A percentile compares a stretch with the other conserved stretches of the same genome.
Evolutionary conservation across 2,329 filamentous ascomycete genomes (phyloP).

Genomic region (Anisogramma anomala): DNA sequence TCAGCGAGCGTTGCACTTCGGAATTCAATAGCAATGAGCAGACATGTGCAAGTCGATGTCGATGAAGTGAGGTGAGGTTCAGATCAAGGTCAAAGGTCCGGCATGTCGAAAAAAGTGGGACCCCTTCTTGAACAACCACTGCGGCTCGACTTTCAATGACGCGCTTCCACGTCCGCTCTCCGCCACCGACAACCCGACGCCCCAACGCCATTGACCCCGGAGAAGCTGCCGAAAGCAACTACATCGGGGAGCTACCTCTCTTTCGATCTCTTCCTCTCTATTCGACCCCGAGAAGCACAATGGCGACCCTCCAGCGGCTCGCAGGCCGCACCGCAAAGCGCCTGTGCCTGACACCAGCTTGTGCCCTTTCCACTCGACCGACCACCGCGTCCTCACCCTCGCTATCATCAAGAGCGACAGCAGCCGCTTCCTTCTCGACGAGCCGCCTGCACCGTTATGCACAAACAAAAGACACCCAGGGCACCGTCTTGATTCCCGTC

Average conservation of each 20-base stretch:
- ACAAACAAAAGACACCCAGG: slow-evolving; percentile 38
- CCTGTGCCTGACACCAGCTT: slow-evolving; percentile 41
- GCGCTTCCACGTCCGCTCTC: slow-evolving; percentile 3
- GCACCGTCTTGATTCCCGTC: slow-evolving; percentile 53
- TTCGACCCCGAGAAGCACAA: slow-evolving; percentile 31
- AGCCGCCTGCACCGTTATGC: slow-evolving; percentile 52
- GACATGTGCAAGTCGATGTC: no score
- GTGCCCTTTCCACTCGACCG: slow-evolving; percentile 18
- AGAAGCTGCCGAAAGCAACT: slow-evolving; percentile 19
- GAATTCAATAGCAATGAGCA: no score
- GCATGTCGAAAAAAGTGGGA: no score
- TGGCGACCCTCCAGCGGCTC: slow-evolving; percentile 64
- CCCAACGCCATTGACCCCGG: slow-evolving; percentile 21
- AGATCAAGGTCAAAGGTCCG: no score
- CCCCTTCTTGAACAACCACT: no score
- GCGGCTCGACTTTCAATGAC: slow-evolving; percentile 9
- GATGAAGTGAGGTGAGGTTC: no score
- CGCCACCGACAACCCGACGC: slow-evolving; percentile 1
- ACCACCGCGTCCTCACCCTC: slow-evolving; percentile 15
- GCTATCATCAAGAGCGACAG: slow-evolving; percentile 19
- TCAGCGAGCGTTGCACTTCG: no score
- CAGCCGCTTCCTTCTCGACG: slow-evolving; percentile 44
- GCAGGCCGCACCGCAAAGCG: slow-evolving; percentile 60
- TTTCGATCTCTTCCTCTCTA: slow-evolving; percentile 16
- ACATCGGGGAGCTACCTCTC: slow-evolving; percentile 16